Evolutionary conservation across 306 rosid species (phyloP), one percentile per base, ranked within the genome.

Genomic region (Pterocarpus macrocarpus): DNA sequence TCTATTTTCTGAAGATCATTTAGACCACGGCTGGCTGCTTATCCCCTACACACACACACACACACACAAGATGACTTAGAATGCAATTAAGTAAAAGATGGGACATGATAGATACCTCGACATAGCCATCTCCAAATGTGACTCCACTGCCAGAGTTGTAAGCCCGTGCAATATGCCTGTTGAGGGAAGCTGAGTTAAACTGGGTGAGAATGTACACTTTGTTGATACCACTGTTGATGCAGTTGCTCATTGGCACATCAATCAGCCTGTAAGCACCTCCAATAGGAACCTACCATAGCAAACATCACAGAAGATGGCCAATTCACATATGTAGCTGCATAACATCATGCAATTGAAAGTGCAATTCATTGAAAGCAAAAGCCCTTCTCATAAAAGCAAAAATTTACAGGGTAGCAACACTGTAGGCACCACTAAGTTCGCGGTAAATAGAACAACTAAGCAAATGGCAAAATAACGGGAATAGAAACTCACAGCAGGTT

Each of bases 161-260:
- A 75, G 99, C 95, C 2, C 97, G 92, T 13, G 97, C 82, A 62
- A 95, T 84, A 76, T 95, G 99, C 85, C 99, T 84, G 89, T 95
- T 95, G 74, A 95, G 91, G 36, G 99, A 95, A 35, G 97, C 94
- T 59, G 99, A 95, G 79, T 95, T 95, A 86, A 89, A 95, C 88
- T 93, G 99, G 64, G 97, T 95, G 74, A 95, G 95, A 64, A 95
- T 95, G 65, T 95, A 95, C 15, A 95, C 93, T 85, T 95, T 95
- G 85, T 93, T 95, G 88, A 95, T 93, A 55, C 99, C 99, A 86
- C 97, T 88, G 70, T 93, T 95, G 69, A 95, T 95, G 88, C 99
- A 95, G 81, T 95, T 95, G 86, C 99, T 95, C 99, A 95, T 93
- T 58, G 98, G 99, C 75, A 95, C 97, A 83, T 95, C 99, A 57